These are phyloP conservation scores for Arthonia radiata DNA, from an alignment of 495 filamentous ascomycete species.

Conservation along the genomic window DNA sequence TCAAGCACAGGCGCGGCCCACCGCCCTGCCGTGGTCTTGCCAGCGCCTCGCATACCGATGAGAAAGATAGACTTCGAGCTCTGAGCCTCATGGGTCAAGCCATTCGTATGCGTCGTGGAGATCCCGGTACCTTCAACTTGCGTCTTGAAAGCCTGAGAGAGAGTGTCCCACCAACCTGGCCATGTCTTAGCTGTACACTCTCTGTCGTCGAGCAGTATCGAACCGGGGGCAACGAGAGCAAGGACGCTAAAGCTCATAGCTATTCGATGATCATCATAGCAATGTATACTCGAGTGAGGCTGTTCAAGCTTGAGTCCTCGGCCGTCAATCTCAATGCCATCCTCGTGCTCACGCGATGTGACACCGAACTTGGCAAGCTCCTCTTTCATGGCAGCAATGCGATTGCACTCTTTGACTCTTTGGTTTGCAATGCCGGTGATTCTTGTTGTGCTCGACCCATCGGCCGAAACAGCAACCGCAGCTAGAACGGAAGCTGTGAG, in stretches of 20 bases:
- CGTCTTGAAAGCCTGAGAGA: slow-evolving; percentile 51
- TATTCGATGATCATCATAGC: slow-evolving; percentile 94
- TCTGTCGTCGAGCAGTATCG: slow-evolving; percentile 60
- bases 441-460: slow-evolving; percentile 39
- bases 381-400: slow-evolving; percentile 88
- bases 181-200: slow-evolving; percentile 97
- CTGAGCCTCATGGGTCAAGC: slow-evolving; percentile 17
- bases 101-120: no score
- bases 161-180: slow-evolving; percentile 94
- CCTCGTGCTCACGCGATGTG: slow-evolving; percentile 59
- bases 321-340: slow-evolving; percentile 43
- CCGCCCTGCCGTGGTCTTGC: slow-evolving; percentile 78
- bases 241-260: slow-evolving; percentile 98
- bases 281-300: slow-evolving; percentile 49
- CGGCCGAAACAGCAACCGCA: slow-evolving; percentile 42
- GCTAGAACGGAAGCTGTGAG: slow-evolving; percentile 82
- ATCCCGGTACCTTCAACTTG: slow-evolving; percentile 43
- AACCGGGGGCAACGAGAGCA: slow-evolving; percentile 42
- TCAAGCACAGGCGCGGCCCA: slow-evolving; percentile 57
- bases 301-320: slow-evolving; percentile 7
- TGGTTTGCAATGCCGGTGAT: slow-evolving; percentile 98
- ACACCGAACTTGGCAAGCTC: slow-evolving; percentile 94
- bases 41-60: slow-evolving; percentile 93
- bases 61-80: slow-evolving; percentile 52
- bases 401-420: slow-evolving; percentile 94